Evolutionary conservation across 1,284 basidiomycete genomes (phyloP).

Genomic region (Earliella scabrosa): DNA sequence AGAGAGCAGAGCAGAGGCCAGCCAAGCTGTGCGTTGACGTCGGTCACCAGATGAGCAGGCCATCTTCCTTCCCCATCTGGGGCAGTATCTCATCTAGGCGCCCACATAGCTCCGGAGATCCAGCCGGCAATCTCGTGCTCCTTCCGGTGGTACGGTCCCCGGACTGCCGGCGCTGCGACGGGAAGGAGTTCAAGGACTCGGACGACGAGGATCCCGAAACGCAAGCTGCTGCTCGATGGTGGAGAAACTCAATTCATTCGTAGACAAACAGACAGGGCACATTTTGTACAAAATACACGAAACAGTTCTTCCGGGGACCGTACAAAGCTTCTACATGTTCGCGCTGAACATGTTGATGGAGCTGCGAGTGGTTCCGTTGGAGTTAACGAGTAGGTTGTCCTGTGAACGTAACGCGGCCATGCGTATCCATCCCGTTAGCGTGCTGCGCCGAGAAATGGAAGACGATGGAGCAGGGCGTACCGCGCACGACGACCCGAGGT

Average conservation of each 20-base stretch:
- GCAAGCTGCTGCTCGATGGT: too few relatives aligned
- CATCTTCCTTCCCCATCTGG: too few relatives aligned
- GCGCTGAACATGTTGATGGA: slow-evolving; percentile 39
- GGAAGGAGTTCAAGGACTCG: too few relatives aligned
- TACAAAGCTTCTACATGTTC: slow-evolving; percentile 22
- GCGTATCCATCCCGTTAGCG: too few relatives aligned
- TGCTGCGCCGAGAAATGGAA: background rate
- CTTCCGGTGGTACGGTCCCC: too few relatives aligned
- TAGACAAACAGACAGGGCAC: too few relatives aligned
- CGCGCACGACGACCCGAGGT: slow-evolving; percentile 55
- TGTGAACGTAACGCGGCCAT: too few relatives aligned
- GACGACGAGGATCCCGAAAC: too few relatives aligned
- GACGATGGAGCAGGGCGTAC: slow-evolving; percentile 40
- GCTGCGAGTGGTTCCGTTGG: slow-evolving; percentile 34
- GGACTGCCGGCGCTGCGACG: too few relatives aligned
- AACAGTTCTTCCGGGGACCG: too few relatives aligned
- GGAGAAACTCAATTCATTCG: too few relatives aligned
- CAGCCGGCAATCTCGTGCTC: slow-evolving; percentile 12
- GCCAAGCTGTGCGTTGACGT: background rate
- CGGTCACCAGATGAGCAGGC: background rate
- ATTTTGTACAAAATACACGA: too few relatives aligned
- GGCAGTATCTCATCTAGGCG: slow-evolving; percentile 21
- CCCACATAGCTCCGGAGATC: background rate
- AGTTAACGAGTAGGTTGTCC: slow-evolving; percentile 40
- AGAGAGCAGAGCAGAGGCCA: background rate